A percentile compares a stretch with the other conserved stretches of the same genome.
Evolutionary conservation across 2,329 filamentous ascomycete genomes (phyloP).

Genomic region (Cladosporium sp.): DNA sequence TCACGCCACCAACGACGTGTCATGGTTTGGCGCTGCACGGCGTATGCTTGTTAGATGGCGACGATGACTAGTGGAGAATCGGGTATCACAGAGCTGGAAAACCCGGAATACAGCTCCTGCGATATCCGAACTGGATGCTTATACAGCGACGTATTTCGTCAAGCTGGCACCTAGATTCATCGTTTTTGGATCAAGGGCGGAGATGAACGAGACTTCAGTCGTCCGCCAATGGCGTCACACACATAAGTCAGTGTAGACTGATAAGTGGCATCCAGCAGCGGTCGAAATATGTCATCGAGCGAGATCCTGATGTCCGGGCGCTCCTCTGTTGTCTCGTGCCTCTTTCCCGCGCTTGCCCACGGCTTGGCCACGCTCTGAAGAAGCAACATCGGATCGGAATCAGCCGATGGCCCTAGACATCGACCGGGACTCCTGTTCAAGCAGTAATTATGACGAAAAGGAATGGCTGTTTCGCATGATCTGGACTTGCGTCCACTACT

Average conservation of each 20-base stretch:
- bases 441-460: slow-evolving; percentile 1
- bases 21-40: not conserved
- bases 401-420: not conserved
- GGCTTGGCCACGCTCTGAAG: not conserved
- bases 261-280: not conserved
- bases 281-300: not conserved
- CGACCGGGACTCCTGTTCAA: not conserved
- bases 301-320: not conserved
- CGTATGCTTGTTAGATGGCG: not conserved
- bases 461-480: not conserved
- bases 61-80: not conserved
- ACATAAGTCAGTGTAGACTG: too few relatives aligned
- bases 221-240: too few relatives aligned
- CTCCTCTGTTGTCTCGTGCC: not conserved
- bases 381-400: not conserved
- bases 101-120: not conserved
- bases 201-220: too few relatives aligned
- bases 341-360: not conserved
- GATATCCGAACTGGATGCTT: not conserved
- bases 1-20: not conserved
- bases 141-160: too few relatives aligned
- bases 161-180: too few relatives aligned
- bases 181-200: too few relatives aligned
- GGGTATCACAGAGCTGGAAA: not conserved
- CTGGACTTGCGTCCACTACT: not conserved